Conservation (phyloP, 2,329 filamentous ascomycete genomes). For the Alternaria arborescens region DNA sequence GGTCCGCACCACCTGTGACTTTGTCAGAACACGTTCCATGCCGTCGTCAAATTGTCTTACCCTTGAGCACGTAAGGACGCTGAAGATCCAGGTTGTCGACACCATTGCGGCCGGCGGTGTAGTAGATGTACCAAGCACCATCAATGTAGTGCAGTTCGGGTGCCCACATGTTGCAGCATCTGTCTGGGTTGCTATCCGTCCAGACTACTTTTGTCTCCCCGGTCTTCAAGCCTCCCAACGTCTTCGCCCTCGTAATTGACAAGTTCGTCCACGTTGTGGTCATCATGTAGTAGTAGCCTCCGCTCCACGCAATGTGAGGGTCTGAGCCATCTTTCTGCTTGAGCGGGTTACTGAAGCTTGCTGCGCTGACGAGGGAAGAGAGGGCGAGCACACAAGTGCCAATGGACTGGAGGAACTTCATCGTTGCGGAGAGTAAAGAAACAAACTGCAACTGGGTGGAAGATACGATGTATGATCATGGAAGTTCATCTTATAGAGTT, state of each 20-base stretch:
- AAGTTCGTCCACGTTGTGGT: slow-evolving; percentile 66
- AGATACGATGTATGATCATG: neutral
- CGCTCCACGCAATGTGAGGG: slow-evolving; percentile 62
- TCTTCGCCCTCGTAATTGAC: slow-evolving; percentile 63
- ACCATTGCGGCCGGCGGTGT: slow-evolving; percentile 58
- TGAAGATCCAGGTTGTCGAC: slow-evolving; percentile 59
- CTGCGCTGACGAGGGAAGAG: slow-evolving; percentile 38
- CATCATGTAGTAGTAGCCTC: slow-evolving; percentile 66
- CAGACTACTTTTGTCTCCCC: slow-evolving; percentile 62
- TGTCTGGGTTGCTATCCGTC: slow-evolving; percentile 55
- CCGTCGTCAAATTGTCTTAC: slow-evolving; percentile 35
- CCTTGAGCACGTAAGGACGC: slow-evolving; percentile 61
- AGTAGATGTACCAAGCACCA: slow-evolving; percentile 64
- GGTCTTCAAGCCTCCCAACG: slow-evolving; percentile 64
- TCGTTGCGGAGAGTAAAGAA: neutral
- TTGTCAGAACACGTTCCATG: neutral
- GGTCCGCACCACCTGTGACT: slow-evolving; percentile 57
- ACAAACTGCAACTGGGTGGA: neutral
- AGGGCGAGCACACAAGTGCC: slow-evolving; percentile 23
- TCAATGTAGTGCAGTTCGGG: slow-evolving; percentile 64
- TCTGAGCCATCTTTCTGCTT: slow-evolving; percentile 61
- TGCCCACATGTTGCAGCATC: slow-evolving; percentile 64
- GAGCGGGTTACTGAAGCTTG: slow-evolving; percentile 63
- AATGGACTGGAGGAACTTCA: slow-evolving; percentile 29
- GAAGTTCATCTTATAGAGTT: neutral